Percentiles rank a stretch among this genome's conserved stretches.
Conservation (phyloP, 2,329 filamentous ascomycete species). For the Talaromyces sp. region DNA sequence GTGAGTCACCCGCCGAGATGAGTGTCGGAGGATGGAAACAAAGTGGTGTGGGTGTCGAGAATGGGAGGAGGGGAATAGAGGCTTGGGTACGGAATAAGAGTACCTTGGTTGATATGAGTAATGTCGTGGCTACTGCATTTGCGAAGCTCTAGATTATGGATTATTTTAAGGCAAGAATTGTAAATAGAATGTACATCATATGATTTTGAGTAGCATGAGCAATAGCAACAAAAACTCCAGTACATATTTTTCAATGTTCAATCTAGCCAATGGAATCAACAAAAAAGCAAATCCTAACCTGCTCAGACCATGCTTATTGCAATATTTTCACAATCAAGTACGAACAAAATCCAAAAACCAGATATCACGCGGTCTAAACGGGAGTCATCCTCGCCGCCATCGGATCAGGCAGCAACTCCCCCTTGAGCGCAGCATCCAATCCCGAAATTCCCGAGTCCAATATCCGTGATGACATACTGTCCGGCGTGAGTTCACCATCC, state of each 20-base stretch:
- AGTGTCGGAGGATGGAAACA: slow-evolving; percentile 88
- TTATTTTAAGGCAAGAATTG: background rate
- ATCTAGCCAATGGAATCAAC: slow-evolving; percentile 10
- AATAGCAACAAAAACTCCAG: slow-evolving; percentile 6
- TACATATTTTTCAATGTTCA: background rate
- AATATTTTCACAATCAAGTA: background rate
- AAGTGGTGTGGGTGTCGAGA: slow-evolving; percentile 84
- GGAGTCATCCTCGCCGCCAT: slow-evolving; percentile 41
- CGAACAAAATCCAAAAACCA: background rate
- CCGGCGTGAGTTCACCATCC: slow-evolving; percentile 45
- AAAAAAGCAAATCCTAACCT: slow-evolving; percentile 16
- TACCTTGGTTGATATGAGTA: slow-evolving; percentile 78
- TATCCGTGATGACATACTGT: slow-evolving; percentile 49
- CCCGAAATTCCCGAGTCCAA: slow-evolving; percentile 46
- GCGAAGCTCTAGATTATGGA: slow-evolving; percentile 56
- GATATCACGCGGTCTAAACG: background rate
- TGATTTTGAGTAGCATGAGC: background rate
- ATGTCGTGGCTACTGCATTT: slow-evolving; percentile 68
- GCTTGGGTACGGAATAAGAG: slow-evolving; percentile 86
- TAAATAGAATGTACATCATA: slow-evolving; percentile 9
- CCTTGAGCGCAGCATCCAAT: slow-evolving; percentile 39
- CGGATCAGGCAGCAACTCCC: slow-evolving; percentile 42
- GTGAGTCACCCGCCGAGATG: slow-evolving; percentile 90
- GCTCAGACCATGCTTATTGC: slow-evolving; percentile 8
- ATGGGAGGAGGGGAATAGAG: slow-evolving; percentile 73